These are phyloP conservation scores for Colletotrichum sp. DNA, from an alignment of 2,329 filamentous ascomycete genomes.

Conservation along the genomic window DNA sequence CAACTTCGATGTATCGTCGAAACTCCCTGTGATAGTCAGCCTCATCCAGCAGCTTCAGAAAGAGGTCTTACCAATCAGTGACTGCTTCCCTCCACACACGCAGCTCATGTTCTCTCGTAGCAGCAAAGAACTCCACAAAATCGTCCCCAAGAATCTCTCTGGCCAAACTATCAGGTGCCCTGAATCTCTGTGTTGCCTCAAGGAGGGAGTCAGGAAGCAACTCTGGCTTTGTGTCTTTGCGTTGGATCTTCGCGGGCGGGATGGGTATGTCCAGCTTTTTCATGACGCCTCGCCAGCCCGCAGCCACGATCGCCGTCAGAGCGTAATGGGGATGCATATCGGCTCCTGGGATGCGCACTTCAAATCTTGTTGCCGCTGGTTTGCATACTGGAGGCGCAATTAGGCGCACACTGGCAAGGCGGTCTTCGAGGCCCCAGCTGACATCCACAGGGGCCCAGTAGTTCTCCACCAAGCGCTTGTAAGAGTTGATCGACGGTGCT, in stretches of 20 bases:
- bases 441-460: constrained; percentile 71
- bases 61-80: constrained; percentile 69
- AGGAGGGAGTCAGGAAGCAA: constrained; percentile 72
- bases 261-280: constrained; percentile 72
- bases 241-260: constrained; percentile 61
- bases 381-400: background rate
- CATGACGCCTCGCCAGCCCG: constrained; percentile 48
- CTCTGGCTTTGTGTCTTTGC: background rate
- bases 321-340: background rate
- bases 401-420: background rate
- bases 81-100: constrained; percentile 78
- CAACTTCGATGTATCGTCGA: background rate
- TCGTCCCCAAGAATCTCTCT: constrained; percentile 32
- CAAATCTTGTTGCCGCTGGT: background rate
- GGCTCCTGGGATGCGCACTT: background rate
- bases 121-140: constrained; percentile 77
- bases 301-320: background rate
- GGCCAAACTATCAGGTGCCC: background rate
- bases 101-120: constrained; percentile 75
- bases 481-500: constrained; percentile 77
- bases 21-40: background rate
- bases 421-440: background rate
- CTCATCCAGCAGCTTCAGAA: background rate
- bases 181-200: constrained; percentile 56
- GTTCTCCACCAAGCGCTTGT: constrained; percentile 80